Evolutionary conservation across 2,329 filamentous ascomycete species (phyloP).

Genomic region (Graphilbum sp.): DNA sequence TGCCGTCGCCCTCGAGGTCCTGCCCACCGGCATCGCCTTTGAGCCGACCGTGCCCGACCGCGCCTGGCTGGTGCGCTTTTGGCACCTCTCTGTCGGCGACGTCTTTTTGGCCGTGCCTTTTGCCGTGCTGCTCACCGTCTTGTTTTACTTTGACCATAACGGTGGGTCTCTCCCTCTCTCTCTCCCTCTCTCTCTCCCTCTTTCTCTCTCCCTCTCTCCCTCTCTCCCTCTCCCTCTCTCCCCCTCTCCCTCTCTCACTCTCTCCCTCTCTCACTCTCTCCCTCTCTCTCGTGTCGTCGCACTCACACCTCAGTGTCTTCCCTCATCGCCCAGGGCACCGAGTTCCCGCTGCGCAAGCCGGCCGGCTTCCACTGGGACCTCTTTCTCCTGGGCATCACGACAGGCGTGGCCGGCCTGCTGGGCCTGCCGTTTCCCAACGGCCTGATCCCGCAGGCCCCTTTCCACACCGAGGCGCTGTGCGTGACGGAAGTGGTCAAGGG

Average conservation of each 20-base stretch:
- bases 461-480: conserved; percentile 65
- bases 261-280: not conserved
- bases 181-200: not conserved
- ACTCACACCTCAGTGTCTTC: conserved; percentile 45
- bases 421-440: conserved; percentile 72
- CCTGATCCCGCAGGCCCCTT: conserved; percentile 69
- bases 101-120: conserved; percentile 80
- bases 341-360: conserved; percentile 66
- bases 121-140: conserved; percentile 62
- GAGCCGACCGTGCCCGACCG: conserved; percentile 55
- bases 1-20: conserved; percentile 47
- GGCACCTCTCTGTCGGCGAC: conserved; percentile 56
- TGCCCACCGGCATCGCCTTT: conserved; percentile 66
- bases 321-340: conserved; percentile 66
- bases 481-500: conserved; percentile 41
- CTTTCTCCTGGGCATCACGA: conserved; percentile 65
- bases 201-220: not conserved
- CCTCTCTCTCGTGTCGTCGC: not conserved
- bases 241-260: not conserved
- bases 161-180: conserved; percentile 27
- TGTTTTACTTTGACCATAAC: conserved; percentile 87
- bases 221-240: too few relatives aligned
- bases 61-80: conserved; percentile 66
- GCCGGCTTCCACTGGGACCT: conserved; percentile 78
- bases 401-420: conserved; percentile 56